Conservation (phyloP, 805 yeast genomes). For the Debaryomyces hansenii region DNA sequence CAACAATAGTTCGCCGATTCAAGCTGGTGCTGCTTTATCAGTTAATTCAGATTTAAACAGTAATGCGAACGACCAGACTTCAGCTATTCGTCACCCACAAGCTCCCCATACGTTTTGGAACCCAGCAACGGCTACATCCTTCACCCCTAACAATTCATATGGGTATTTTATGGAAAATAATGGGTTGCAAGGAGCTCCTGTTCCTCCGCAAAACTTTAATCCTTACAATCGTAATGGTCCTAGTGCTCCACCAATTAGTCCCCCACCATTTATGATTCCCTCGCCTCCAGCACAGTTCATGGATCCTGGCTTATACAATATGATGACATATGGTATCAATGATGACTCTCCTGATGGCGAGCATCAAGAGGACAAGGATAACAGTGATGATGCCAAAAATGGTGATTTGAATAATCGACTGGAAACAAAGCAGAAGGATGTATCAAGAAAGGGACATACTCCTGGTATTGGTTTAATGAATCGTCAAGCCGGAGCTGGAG, state of each 20-base stretch:
- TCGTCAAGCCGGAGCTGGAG: constrained; percentile 27
- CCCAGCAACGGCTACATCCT: constrained; percentile 62
- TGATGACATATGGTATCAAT: constrained; percentile 23
- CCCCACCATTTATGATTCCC: constrained; percentile 41
- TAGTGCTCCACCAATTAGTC: constrained; percentile 32
- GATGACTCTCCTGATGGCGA: constrained; percentile 7
- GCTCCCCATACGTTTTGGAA: constrained; percentile 54
- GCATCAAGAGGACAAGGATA: constrained; percentile 1
- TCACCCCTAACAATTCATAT: constrained; percentile 44
- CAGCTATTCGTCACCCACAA: constrained; percentile 5
- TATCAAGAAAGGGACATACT: constrained; percentile 5
- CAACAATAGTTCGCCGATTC: constrained; percentile 45
- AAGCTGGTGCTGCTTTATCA: constrained; percentile 39
- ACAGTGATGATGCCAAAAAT: constrained; percentile 3
- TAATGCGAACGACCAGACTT: constrained; percentile 7
- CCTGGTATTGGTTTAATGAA: constrained; percentile 39
- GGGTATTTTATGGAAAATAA: constrained; percentile 29
- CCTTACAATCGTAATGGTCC: constrained; percentile 33
- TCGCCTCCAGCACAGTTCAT: constrained; percentile 35
- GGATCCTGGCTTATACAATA: constrained; percentile 36
- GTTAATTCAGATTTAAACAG: constrained; percentile 26
- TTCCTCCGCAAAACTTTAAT: constrained; percentile 24
- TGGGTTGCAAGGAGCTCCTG: constrained; percentile 18
- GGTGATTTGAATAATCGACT: neutral
- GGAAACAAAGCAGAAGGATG: constrained; percentile 1